Percentiles rank a stretch among this genome's conserved stretches.
phyloP scores from a whole-genome alignment of 1,139 yeast genomes.

The Suhomyces bribrorum region DNA sequence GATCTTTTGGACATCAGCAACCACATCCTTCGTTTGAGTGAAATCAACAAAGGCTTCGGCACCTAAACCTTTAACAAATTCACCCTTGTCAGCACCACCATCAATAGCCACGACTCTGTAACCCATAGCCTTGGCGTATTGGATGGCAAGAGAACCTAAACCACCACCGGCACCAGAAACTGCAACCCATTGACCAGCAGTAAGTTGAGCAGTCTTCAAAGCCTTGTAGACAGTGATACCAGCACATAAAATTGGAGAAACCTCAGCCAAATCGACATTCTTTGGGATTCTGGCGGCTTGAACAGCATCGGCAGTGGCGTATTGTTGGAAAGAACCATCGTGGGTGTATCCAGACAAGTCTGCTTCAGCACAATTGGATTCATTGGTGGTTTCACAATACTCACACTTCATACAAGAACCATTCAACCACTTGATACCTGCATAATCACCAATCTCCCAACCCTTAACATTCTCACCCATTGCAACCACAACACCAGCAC shows the following conservation, averaged over 20 bases:
- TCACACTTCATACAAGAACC: constrained; percentile 73
- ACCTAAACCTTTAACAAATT: constrained; percentile 57
- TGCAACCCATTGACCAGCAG: constrained; percentile 76
- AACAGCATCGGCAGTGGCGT: constrained; percentile 80
- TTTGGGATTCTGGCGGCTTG: constrained; percentile 79
- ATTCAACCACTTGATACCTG: constrained; percentile 77
- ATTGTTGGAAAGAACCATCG: constrained; percentile 80
- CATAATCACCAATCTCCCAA: constrained; percentile 69
- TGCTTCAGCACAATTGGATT: constrained; percentile 67
- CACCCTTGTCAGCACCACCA: constrained; percentile 69
- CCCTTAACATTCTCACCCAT: constrained; percentile 65
- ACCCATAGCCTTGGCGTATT: constrained; percentile 77
- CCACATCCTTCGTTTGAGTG: constrained; percentile 56
- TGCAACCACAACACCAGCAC: constrained; percentile 78
- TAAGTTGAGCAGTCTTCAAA: constrained; percentile 62
- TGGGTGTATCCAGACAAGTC: constrained; percentile 77
- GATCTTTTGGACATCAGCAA: constrained; percentile 53
- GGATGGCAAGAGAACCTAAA: constrained; percentile 71
- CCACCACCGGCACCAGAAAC: constrained; percentile 83
- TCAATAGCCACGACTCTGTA: constrained; percentile 72
- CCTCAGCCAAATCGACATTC: constrained; percentile 69
- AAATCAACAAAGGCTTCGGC: constrained; percentile 71
- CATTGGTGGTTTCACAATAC: constrained; percentile 62
- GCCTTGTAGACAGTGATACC: constrained; percentile 83
- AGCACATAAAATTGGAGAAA: constrained; percentile 80